Conservation (phyloP, 805 yeast genomes). For the Kockiozyma suomiensis region DNA sequence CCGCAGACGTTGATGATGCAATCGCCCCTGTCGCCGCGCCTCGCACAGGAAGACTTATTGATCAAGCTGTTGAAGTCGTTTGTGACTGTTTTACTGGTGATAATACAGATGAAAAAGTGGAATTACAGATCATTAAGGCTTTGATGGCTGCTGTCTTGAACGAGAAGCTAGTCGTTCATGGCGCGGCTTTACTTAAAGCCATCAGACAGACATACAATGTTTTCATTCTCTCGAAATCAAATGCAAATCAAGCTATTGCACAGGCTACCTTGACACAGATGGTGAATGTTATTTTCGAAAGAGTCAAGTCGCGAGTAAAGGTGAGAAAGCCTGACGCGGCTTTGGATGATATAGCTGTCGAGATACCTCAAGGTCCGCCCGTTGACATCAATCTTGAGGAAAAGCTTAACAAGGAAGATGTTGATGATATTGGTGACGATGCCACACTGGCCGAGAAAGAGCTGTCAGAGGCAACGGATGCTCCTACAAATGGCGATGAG, state of each 20-base stretch:
- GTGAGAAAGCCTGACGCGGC: neutral
- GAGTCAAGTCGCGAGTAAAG: slow-evolving; percentile 51
- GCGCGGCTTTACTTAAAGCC: slow-evolving; percentile 83
- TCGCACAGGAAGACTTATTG: slow-evolving; percentile 22
- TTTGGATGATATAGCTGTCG: slow-evolving; percentile 25
- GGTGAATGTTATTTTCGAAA: slow-evolving; percentile 80
- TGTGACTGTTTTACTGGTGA: slow-evolving; percentile 88
- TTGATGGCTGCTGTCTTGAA: slow-evolving; percentile 84
- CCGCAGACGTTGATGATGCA: slow-evolving; percentile 17
- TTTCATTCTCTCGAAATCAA: slow-evolving; percentile 77
- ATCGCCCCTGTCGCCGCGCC: slow-evolving; percentile 33
- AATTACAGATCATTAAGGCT: slow-evolving; percentile 90
- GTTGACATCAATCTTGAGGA: slow-evolving; percentile 9
- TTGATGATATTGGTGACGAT: slow-evolving; percentile 26
- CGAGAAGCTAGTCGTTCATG: slow-evolving; percentile 82
- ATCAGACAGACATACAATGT: slow-evolving; percentile 92
- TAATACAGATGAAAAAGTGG: slow-evolving; percentile 85
- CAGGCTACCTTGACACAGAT: slow-evolving; percentile 94
- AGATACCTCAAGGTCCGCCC: slow-evolving; percentile 19
- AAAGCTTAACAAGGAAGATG: slow-evolving; percentile 9
- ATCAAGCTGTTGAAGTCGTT: slow-evolving; percentile 71
- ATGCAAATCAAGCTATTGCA: slow-evolving; percentile 88
- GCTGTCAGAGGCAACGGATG: neutral
- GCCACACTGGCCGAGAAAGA: slow-evolving; percentile 7
- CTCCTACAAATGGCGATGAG: neutral